Evolutionary conservation across 306 rosid species (phyloP).

Genomic region (Pyrus communis): DNA sequence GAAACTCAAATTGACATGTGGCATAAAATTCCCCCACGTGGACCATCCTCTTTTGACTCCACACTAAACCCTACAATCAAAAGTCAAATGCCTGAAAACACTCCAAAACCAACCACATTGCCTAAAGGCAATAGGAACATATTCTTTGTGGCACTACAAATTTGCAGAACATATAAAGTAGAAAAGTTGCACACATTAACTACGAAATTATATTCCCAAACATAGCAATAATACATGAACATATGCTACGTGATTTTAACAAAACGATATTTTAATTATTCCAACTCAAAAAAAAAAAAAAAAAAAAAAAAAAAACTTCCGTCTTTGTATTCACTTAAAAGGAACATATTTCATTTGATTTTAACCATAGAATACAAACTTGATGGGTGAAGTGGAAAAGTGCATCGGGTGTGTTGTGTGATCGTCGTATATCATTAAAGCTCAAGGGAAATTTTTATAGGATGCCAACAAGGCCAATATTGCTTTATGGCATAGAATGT

Average conservation of each 20-base stretch:
- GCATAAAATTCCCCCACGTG: constrained; percentile 4
- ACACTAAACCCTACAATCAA: background rate
- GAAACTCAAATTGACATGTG: background rate
- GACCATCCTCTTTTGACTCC: background rate
- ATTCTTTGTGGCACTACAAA: background rate
- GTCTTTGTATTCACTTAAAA: too few species aligned
- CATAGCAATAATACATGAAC: background rate
- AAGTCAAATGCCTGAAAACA: background rate
- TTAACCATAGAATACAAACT: too few species aligned
- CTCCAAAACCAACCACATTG: constrained; percentile 5
- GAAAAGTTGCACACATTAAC: background rate
- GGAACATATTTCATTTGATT: too few species aligned
- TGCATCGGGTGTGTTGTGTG: too few species aligned
- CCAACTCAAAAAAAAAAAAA: background rate
- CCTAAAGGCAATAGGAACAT: constrained; percentile 8
- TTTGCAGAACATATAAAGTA: background rate
- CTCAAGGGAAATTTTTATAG: too few species aligned
- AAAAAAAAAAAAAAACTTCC: too few species aligned
- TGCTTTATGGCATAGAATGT: too few species aligned
- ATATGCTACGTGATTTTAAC: background rate
- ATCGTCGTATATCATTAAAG: too few species aligned
- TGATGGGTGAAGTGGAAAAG: too few species aligned
- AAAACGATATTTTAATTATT: too few species aligned
- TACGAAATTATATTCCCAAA: background rate
- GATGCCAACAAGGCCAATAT: too few species aligned